phyloP scores from a whole-genome alignment of 1,139 yeast genomes.

The Hanseniaspora sp. region DNA sequence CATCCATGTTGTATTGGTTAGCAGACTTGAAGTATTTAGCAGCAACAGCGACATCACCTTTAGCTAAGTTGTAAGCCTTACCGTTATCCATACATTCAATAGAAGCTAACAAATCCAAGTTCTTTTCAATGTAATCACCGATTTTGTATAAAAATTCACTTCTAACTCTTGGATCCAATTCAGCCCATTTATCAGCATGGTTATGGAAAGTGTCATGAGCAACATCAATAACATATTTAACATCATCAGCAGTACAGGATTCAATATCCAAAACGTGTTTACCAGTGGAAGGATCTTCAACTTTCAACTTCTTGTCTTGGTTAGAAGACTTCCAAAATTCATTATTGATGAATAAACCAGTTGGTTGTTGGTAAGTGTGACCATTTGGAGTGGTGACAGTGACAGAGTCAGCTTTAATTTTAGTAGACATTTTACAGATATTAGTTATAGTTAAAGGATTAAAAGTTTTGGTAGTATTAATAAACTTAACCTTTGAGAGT shows the following conservation, averaged over 20 bases:
- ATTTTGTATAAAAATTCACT: slow-evolving; percentile 38
- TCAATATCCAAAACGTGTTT: slow-evolving; percentile 47
- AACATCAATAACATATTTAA: slow-evolving; percentile 47
- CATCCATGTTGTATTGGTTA: slow-evolving; percentile 61
- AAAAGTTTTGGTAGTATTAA: slow-evolving; percentile 19
- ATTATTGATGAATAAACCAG: slow-evolving; percentile 74
- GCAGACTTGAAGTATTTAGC: slow-evolving; percentile 54
- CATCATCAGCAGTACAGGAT: slow-evolving; percentile 52
- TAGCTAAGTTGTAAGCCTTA: slow-evolving; percentile 39
- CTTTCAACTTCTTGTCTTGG: slow-evolving; percentile 39
- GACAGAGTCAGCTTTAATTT: slow-evolving; percentile 30
- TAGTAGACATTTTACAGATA: slow-evolving; percentile 14
- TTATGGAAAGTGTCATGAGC: slow-evolving; percentile 14
- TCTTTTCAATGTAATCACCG: slow-evolving; percentile 43
- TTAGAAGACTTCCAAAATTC: slow-evolving; percentile 57
- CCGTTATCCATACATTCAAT: slow-evolving; percentile 56
- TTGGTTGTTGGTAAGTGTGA: slow-evolving; percentile 48
- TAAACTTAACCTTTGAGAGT: slow-evolving; percentile 1
- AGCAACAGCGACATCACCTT: slow-evolving; percentile 50
- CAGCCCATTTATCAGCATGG: slow-evolving; percentile 44
- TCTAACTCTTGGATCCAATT: slow-evolving; percentile 35
- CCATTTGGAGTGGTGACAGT: slow-evolving; percentile 50
- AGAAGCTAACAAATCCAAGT: slow-evolving; percentile 40
- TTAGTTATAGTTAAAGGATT: slow-evolving; percentile 17
- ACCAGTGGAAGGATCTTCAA: slow-evolving; percentile 55